Evolutionary conservation across 768 basidiomycete genomes (phyloP).

Genomic region (Leccinellum albellum): DNA sequence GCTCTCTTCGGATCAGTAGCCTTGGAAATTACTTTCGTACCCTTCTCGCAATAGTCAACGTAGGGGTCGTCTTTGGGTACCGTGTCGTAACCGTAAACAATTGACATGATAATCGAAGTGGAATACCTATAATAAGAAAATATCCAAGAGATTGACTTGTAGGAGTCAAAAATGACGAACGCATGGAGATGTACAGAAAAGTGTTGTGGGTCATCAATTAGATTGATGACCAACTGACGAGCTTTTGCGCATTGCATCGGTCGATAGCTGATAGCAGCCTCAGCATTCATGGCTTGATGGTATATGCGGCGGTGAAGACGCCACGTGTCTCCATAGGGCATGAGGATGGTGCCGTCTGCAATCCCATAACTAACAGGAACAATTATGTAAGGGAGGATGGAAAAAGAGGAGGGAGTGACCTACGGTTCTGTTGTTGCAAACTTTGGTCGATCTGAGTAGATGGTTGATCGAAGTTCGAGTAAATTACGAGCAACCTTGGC

Average conservation of each 20-base stretch:
- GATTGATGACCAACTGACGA: conserved; percentile 30
- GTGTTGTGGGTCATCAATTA: conserved; percentile 27
- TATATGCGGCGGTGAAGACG: conserved; percentile 31
- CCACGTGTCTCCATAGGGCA: conserved; percentile 40
- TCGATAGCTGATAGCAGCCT: conserved; percentile 26
- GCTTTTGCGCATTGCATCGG: conserved; percentile 34
- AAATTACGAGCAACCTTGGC: conserved; percentile 26
- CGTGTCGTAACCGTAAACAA: conserved; percentile 26
- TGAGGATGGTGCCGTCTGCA: conserved; percentile 31
- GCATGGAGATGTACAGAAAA: conserved; percentile 23
- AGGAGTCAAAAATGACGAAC: conserved; percentile 15
- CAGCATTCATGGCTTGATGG: conserved; percentile 33
- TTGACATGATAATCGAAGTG: conserved; percentile 25
- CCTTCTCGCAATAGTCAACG: conserved; percentile 16
- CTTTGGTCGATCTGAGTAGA: conserved; percentile 34
- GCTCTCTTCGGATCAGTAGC: conserved; percentile 16
- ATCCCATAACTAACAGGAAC: conserved; percentile 27
- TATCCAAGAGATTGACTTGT: not conserved
- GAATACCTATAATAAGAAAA: conserved; percentile 19
- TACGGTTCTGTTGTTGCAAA: conserved; percentile 23
- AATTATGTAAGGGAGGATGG: not conserved
- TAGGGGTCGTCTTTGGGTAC: conserved; percentile 19
- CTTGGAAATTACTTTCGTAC: conserved; percentile 16
- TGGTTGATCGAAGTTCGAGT: conserved; percentile 25
- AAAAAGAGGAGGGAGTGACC: not conserved